These are phyloP conservation scores for Closterium sp. DNA, from an alignment of 139 green algal species.

Conservation along the genomic window DNA sequence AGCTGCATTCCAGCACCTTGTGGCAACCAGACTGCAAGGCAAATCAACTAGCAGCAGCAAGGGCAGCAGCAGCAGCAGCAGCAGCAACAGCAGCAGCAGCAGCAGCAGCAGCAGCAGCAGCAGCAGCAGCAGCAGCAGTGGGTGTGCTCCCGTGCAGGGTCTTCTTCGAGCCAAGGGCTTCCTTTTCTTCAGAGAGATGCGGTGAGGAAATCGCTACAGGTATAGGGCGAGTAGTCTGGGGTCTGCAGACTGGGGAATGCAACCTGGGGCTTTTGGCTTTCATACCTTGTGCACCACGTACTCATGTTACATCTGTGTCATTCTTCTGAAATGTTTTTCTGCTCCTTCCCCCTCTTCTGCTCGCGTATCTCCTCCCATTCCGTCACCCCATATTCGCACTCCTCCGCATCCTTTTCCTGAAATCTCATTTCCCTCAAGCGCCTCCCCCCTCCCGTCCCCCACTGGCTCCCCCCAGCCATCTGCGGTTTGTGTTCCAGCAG, in stretches of 20 bases:
- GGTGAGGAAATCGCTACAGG: background rate
- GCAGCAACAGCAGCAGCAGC: too few species aligned
- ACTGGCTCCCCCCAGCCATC: background rate
- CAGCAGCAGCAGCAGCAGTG: too few species aligned
- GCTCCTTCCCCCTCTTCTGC: too few species aligned
- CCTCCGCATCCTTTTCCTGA: too few species aligned
- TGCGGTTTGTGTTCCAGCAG: conserved; percentile 21
- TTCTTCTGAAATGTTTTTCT: too few species aligned
- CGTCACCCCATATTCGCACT: too few species aligned
- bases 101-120: too few species aligned
- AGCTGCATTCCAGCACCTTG: conserved; percentile 10
- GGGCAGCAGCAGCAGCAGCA: too few species aligned
- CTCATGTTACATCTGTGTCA: too few species aligned
- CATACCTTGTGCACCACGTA: too few species aligned
- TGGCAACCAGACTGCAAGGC: background rate
- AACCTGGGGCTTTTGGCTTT: background rate
- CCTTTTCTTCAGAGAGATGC: conserved; percentile 13
- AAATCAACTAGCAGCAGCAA: background rate
- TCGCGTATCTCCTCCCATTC: too few species aligned
- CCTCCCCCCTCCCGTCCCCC: background rate
- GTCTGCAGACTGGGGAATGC: background rate
- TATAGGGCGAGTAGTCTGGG: background rate
- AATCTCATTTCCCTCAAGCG: too few species aligned
- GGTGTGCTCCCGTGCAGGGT: conserved; percentile 8
- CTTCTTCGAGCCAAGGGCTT: conserved; percentile 41